A percentile compares a stretch with the other conserved stretches of the same genome.
Evolutionary conservation across 371 early-diverging fungal species (phyloP).

Genomic region (Blakeslea trispora): DNA sequence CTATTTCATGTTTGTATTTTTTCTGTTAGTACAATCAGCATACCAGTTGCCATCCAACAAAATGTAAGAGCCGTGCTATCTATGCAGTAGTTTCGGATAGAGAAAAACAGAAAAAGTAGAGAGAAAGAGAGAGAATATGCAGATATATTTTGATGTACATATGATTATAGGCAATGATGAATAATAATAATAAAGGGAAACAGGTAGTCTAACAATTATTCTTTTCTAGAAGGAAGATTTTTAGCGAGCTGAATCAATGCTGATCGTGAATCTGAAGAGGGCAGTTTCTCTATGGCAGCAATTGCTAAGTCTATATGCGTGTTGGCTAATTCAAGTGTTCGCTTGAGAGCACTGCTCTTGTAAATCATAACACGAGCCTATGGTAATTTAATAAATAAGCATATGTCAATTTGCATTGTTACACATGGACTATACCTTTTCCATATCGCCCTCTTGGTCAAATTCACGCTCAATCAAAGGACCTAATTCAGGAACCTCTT

Average conservation of each 20-base stretch:
- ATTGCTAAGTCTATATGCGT: conserved; percentile 61
- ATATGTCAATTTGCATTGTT: no score
- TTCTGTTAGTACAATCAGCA: no score
- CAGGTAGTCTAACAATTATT: conserved; percentile 10
- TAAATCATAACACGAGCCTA: conserved; percentile 74
- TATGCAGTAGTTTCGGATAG: no score
- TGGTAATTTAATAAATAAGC: not conserved
- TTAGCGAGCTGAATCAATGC: conserved; percentile 65
- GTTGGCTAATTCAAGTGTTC: conserved; percentile 61
- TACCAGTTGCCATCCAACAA: no score
- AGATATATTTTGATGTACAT: no score
- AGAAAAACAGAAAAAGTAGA: no score
- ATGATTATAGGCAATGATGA: no score
- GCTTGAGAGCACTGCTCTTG: conserved; percentile 66
- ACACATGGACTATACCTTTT: no score
- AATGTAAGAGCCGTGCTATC: no score
- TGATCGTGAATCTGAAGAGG: conserved; percentile 67
- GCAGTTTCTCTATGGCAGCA: conserved; percentile 58
- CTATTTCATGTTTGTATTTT: no score
- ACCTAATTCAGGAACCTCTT: conserved; percentile 84
- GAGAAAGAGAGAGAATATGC: no score
- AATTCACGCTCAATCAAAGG: conserved; percentile 89
- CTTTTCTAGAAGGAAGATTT: conserved; percentile 46
- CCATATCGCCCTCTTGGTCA: conserved; percentile 62
- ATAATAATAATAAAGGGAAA: not conserved